Base-by-base conservation (phyloP, 805 yeast genomes). In the Wickerhamomyces silvicola region DNA sequence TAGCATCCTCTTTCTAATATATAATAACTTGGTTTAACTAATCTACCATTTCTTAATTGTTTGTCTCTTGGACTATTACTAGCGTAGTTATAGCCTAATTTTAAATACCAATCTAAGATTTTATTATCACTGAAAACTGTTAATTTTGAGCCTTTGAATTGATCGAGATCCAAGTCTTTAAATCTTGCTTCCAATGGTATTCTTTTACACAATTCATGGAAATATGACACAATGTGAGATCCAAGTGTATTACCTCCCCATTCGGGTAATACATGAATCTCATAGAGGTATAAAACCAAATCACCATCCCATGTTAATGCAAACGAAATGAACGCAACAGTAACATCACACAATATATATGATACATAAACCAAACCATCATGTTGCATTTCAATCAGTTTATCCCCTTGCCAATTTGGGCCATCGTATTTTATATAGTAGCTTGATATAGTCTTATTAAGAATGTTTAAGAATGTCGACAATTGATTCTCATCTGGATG, bases 91-190 rank as follows among this genome's bases (percentile, higher is more conserved):
- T 70, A 75, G 1, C 71, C 72, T 21, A 60, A 29, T 5, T 46
- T 46, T 4, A 21, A 23, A 42, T 75, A 75, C 68, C 77, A 70
- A 1, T 42, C 32, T 12, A 59, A 35, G 0, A 77, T 78, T 3
- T 37, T 44, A 41, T 75, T 75, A 12, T 57, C 62, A 17, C 67
- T 39, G 42, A 75, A 75, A 2, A 74, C 81, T 2, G 81, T 75
- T 24, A 75, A 49, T 22, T 46, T 48, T 9, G 45, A 37, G 1
- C 42, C 43, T n/a, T 26, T 35, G 3, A 49, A 12, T 11, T 34
- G 28, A 9, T 26, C 11, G 2, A 32, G n/a, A 8, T 33, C 34
- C 4, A 33, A 24, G 6, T 30, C 39, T 10, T 21, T 24, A 13
- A 35, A 22, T 2, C 10, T n/a, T 10, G 39, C 27, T 4, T 23